Conservation (phyloP, 2,329 filamentous ascomycete species). For the Ilyonectria robusta region DNA sequence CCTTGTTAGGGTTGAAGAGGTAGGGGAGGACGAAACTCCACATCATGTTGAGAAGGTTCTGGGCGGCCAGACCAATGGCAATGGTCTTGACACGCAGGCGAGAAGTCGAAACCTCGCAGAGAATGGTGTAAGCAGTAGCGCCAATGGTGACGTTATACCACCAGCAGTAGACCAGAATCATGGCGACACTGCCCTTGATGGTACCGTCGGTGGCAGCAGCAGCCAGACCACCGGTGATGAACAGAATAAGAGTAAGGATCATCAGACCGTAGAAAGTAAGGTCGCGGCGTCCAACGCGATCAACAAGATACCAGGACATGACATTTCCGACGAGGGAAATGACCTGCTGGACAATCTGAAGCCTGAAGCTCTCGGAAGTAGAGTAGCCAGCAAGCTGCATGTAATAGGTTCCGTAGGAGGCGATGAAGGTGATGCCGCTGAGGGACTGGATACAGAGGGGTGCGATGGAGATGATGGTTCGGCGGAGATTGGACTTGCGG, state of each 20-base stretch:
- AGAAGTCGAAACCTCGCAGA: slow-evolving; percentile 56
- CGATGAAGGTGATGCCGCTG: slow-evolving; percentile 53
- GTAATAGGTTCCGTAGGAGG: slow-evolving; percentile 60
- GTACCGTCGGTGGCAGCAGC: slow-evolving; percentile 28
- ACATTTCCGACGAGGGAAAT: slow-evolving; percentile 57
- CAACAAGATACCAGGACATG: slow-evolving; percentile 56
- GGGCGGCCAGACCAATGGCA: slow-evolving; percentile 30
- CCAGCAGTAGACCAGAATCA: slow-evolving; percentile 57
- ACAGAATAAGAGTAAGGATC: slow-evolving; percentile 54
- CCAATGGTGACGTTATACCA: slow-evolving; percentile 59
- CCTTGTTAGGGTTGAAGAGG: slow-evolving; percentile 37
- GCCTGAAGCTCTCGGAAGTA: slow-evolving; percentile 52
- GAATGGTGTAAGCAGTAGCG: slow-evolving; percentile 54
- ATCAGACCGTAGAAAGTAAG: slow-evolving; percentile 54
- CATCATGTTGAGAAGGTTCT: slow-evolving; percentile 34
- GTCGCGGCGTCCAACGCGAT: slow-evolving; percentile 53
- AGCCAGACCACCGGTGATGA: slow-evolving; percentile 55
- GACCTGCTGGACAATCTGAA: slow-evolving; percentile 58
- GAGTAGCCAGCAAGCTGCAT: slow-evolving; percentile 58
- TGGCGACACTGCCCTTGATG: slow-evolving; percentile 49
- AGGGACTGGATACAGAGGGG: slow-evolving; percentile 55
- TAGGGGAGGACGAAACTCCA: slow-evolving; percentile 35
- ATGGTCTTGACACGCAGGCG: slow-evolving; percentile 58
- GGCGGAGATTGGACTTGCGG: slow-evolving; percentile 54
- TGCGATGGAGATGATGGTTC: slow-evolving; percentile 56